Evolutionary conservation across 768 basidiomycete genomes (phyloP), one percentile per base, ranked within the genome.

Genomic region (Tulasnella sp.): DNA sequence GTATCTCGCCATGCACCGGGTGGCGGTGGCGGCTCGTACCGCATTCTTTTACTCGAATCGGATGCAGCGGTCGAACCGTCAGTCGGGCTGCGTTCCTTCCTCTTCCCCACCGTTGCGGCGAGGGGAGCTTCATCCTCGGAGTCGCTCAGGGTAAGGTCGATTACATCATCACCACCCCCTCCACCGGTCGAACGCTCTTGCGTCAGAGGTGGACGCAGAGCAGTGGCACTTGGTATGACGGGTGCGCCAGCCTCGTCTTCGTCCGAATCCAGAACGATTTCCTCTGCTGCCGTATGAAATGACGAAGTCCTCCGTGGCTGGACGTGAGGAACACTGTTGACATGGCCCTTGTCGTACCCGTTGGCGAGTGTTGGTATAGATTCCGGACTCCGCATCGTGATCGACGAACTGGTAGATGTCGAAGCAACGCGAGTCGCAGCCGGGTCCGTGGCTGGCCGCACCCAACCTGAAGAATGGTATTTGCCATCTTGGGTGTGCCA

Each of bases 401-500:
- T 34, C 34, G 62, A 68, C 31, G 62, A 68, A 36, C 62, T 62
- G 31, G 74, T 80, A 8, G 48, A 42, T 62, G 73, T n/a, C 24
- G 74, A 72, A 58, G 46, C 42, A 58, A n/a, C 42, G 34, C 21
- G 75, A 42, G 76, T 58, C 21, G 68, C 75, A 16, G 75, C 40
- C 14, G 75, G 52, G 27, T 56, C 71, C 52, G 46, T 46, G 18
- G 31, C 39, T n/a, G 75, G 72, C 14, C 62, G 46, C 39, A 88
- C 90, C 96, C 96, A 98, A 40, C 85, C 86, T 1, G 86, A 82
- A 27, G 94, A 96, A 1, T 90, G 95, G 83, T 90, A 93, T 85
- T 93, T 95, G 86, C 93, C 89, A 85, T 99, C 96, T 24, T 89
- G 86, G 0, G 96, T 96, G 84, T 98, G 97, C 98, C 98, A 99